These are phyloP conservation scores for Serendipita vermifera DNA, from an alignment of 768 basidiomycete species.

Conservation along the genomic window DNA sequence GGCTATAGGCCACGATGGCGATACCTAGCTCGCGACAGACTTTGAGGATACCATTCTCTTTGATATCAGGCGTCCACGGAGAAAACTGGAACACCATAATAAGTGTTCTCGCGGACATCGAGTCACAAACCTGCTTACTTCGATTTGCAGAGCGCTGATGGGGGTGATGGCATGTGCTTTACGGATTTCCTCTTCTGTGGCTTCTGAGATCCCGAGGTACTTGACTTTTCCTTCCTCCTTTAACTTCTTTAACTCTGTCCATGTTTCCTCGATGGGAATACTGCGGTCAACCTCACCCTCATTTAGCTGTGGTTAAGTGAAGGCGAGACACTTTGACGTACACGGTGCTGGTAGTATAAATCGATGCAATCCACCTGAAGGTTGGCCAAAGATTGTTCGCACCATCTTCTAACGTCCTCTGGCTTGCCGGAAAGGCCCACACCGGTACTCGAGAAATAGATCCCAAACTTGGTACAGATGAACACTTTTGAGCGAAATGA, in stretches of 20 bases:
- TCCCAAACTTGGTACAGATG: no score
- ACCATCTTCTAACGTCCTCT: slow-evolving; percentile 12
- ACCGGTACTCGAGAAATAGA: no score
- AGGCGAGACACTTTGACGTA: not conserved
- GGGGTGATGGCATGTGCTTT: slow-evolving; percentile 34
- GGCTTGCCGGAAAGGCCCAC: slow-evolving; percentile 9
- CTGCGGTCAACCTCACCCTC: slow-evolving; percentile 17
- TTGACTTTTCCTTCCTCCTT: slow-evolving; percentile 31
- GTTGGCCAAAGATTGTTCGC: slow-evolving; percentile 12
- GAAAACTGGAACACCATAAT: not conserved
- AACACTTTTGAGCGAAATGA: no score
- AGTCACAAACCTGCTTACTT: no score
- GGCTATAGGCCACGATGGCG: slow-evolving; percentile 13
- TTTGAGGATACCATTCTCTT: slow-evolving; percentile 13
- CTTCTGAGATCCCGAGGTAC: slow-evolving; percentile 42
- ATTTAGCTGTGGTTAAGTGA: not conserved
- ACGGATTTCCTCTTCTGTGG: slow-evolving; percentile 33
- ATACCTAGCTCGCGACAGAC: slow-evolving; percentile 16
- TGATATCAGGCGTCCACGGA: slow-evolving; percentile 12
- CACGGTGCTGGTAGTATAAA: slow-evolving; percentile 12
- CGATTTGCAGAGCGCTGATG: no score
- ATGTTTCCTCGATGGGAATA: slow-evolving; percentile 17
- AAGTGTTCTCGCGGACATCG: no score
- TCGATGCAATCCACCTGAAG: slow-evolving; percentile 15
- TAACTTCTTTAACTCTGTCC: slow-evolving; percentile 15